Evolutionary conservation across 768 basidiomycete species (phyloP).

Genomic region (Serendipita indica): DNA sequence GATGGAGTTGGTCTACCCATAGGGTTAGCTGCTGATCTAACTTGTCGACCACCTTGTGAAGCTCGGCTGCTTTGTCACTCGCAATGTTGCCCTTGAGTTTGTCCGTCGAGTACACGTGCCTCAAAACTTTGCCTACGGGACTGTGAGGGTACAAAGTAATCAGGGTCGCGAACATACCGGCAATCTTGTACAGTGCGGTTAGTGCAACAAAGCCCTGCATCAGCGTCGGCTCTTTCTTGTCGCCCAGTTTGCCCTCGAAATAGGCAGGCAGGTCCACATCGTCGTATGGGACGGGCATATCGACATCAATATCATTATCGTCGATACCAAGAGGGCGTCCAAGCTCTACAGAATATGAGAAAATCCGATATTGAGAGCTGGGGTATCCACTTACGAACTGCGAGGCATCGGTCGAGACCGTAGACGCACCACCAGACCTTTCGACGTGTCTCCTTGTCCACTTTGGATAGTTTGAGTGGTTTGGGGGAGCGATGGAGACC

Average conservation of each 20-base stretch:
- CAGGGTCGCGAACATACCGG: conserved; percentile 33
- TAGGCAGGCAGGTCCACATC: conserved; percentile 63
- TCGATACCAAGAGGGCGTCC: conserved; percentile 81
- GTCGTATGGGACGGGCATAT: conserved; percentile 68
- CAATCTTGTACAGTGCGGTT: conserved; percentile 69
- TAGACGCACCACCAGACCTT: conserved; percentile 96
- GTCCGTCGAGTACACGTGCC: conserved; percentile 71
- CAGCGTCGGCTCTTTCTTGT: conserved; percentile 38
- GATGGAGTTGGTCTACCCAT: conserved; percentile 72
- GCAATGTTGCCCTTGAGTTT: conserved; percentile 60
- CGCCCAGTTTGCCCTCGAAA: conserved; percentile 47
- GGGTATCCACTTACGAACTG: conserved; percentile 30
- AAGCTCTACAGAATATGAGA: conserved; percentile 40
- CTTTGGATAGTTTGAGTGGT: conserved; percentile 47
- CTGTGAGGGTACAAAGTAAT: background rate
- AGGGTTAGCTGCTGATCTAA: conserved; percentile 62
- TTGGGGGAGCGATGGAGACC: conserved; percentile 82
- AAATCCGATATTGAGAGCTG: background rate
- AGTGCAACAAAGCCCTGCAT: conserved; percentile 74
- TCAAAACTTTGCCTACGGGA: conserved; percentile 33
- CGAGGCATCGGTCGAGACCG: conserved; percentile 80
- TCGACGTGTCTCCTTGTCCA: conserved; percentile 78
- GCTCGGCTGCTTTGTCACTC: conserved; percentile 54
- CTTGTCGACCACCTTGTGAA: conserved; percentile 64
- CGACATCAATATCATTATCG: conserved; percentile 82